phyloP scores from a whole-genome alignment of 163 green algal species.

The Prototheca cutis region DNA sequence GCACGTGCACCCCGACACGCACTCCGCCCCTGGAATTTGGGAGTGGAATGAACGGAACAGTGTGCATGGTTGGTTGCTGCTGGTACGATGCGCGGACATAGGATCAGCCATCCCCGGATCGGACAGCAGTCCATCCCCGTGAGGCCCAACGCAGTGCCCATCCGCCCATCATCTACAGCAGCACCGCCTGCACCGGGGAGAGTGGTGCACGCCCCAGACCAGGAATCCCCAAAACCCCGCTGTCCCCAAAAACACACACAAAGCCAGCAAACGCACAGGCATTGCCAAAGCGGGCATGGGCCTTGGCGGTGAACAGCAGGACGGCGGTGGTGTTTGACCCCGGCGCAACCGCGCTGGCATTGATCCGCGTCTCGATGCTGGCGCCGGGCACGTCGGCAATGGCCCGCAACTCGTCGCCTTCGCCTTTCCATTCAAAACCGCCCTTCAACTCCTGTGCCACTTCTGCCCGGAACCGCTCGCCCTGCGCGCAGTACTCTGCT shows the following conservation, averaged over 20 bases:
- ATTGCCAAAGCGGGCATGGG: background rate
- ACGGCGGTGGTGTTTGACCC: background rate
- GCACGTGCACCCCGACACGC: constrained; percentile 2
- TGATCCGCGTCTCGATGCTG: background rate
- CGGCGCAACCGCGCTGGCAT: background rate
- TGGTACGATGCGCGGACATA: too few relatives aligned
- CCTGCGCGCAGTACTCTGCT: background rate
- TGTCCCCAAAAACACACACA: too few relatives aligned
- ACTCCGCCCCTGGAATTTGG: background rate
- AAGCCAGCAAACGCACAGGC: too few relatives aligned
- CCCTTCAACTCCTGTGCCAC: background rate
- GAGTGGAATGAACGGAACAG: too few relatives aligned
- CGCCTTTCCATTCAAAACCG: background rate
- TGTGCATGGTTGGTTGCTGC: too few relatives aligned
- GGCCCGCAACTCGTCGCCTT: background rate
- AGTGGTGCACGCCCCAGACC: too few relatives aligned
- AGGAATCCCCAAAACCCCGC: too few relatives aligned
- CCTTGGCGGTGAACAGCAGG: constrained; percentile 3
- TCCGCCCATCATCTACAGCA: too few relatives aligned
- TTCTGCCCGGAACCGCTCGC: background rate
- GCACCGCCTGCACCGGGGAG: too few relatives aligned
- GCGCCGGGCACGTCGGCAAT: background rate
- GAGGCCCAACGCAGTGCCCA: too few relatives aligned
- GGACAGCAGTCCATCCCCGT: too few relatives aligned
- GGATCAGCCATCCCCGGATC: too few relatives aligned